A percentile compares a stretch with the other conserved stretches of the same genome.
Evolutionary conservation across 441 rosid species (phyloP).

Genomic region (Syzygium malaccense): DNA sequence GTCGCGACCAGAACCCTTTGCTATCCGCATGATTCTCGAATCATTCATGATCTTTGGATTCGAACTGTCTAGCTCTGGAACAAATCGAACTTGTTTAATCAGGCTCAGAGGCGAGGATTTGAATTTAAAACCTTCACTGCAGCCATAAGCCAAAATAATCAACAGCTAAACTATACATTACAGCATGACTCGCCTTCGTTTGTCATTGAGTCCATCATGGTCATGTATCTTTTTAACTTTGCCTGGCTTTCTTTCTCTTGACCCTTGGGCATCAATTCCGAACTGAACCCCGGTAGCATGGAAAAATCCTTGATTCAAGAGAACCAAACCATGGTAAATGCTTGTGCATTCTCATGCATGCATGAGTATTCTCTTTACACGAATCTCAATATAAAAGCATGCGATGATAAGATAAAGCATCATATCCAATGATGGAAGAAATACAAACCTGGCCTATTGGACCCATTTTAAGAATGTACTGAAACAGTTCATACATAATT

Average conservation of each 20-base stretch:
- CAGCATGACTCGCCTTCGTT: slow-evolving; percentile 44
- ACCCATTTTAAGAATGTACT: slow-evolving; percentile 79
- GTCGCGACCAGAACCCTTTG: slow-evolving; percentile 67
- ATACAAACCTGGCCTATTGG: slow-evolving; percentile 68
- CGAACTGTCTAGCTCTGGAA: slow-evolving; percentile 73
- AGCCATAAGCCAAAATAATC: neutral
- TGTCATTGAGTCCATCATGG: slow-evolving; percentile 97
- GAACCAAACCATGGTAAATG: neutral
- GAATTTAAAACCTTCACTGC: neutral
- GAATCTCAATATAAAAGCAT: neutral
- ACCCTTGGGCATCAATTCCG: slow-evolving; percentile 87
- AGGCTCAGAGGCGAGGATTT: neutral
- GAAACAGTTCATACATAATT: slow-evolving; percentile 83
- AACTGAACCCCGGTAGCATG: slow-evolving; percentile 80
- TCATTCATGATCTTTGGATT: slow-evolving; percentile 74
- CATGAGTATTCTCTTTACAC: neutral
- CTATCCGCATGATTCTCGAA: slow-evolving; percentile 57
- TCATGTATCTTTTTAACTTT: slow-evolving; percentile 85
- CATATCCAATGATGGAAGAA: neutral
- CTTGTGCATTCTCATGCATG: neutral
- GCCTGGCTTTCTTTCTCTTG: slow-evolving; percentile 89
- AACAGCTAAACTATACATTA: neutral
- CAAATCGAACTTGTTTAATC: neutral
- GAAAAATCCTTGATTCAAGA: slow-evolving; percentile 47
- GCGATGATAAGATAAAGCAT: too few species aligned